A percentile compares a stretch with the other conserved stretches of the same genome.
Evolutionary conservation across 2,329 filamentous ascomycete genomes (phyloP).

Genomic region (Thielaviopsis punctulata): DNA sequence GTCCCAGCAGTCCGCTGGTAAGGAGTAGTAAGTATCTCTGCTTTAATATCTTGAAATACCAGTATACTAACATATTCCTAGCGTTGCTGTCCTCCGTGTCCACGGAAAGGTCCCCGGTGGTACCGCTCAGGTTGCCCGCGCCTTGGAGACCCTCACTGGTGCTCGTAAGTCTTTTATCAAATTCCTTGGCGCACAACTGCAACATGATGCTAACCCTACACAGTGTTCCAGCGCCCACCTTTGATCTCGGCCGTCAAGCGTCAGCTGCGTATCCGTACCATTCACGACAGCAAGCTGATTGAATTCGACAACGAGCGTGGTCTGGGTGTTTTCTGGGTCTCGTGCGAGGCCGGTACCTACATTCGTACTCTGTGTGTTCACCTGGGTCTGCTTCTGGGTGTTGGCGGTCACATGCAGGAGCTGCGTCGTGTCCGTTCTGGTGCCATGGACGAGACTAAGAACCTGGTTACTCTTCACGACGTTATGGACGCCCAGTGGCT

Average conservation of each 20-base stretch:
- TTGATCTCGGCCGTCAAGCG: constrained; percentile 98
- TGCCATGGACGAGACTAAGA: constrained; percentile 82
- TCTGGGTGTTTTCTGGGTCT: constrained; percentile 97
- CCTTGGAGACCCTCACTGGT: constrained; percentile 88
- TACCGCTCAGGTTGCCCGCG: constrained; percentile 80
- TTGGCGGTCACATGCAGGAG: constrained; percentile 97
- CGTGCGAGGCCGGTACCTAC: constrained; percentile 92
- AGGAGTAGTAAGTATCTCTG: constrained; percentile 50
- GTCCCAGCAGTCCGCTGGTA: constrained; percentile 96
- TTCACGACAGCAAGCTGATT: constrained; percentile 89
- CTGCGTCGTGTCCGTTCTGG: constrained; percentile 82
- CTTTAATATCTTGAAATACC: not conserved
- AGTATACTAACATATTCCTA: not conserved
- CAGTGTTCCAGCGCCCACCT: constrained; percentile 56
- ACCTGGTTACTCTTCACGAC: constrained; percentile 75
- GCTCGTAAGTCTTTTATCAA: constrained; percentile 29
- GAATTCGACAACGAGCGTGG: constrained; percentile 99
- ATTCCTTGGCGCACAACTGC: not conserved
- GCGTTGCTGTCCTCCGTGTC: constrained; percentile 77
- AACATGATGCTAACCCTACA: not conserved
- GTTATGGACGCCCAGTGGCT: constrained; percentile 90
- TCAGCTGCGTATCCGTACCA: constrained; percentile 93
- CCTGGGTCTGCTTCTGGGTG: constrained; percentile 56
- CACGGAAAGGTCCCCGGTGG: constrained; percentile 92
- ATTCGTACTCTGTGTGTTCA: constrained; percentile 97